Evolutionary conservation across 345 rosid species (phyloP), one percentile per base, ranked within the genome.

Genomic region (Gossypium stocksii): DNA sequence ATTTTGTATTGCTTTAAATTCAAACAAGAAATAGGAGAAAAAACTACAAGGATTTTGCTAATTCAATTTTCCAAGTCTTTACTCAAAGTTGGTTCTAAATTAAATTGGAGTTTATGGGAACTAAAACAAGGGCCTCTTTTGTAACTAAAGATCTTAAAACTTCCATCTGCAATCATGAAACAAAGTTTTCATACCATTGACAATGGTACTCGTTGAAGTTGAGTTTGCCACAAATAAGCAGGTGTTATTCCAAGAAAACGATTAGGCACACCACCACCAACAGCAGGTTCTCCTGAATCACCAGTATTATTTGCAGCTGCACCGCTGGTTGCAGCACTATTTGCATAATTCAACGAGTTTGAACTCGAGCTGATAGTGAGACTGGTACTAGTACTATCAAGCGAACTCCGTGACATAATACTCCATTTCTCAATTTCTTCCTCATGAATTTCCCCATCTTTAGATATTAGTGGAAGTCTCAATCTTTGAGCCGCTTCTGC

Each of bases 211-310:
- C 82, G 86, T 58, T 90, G 99, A 74, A 88, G 96, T 83, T 95
- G 97, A 67, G 87, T 91, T 85, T 90, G 89, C 86, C 96, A 91
- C 66, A 95, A 79, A 84, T 93, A 91, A 58, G 89, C 83, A 69
- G 97, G 94, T 53, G 97, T 91, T 73, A 95, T 86, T 71, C 99
- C 98, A 72, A 95, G 92, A 80, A 89, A 93, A 23, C 94, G 91
- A 85, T 93, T 90, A 8, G 98, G 91, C 66, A 89, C 96, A 81
- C 99, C 71, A 22, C 38, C 99, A 78, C n/a, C n/a, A n/a, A n/a
- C n/a, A n/a, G n/a, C n/a, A n/a, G n/a, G n/a, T n/a, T n/a, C n/a
- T n/a, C n/a, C n/a, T n/a, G n/a, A n/a, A n/a, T n/a, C 99, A 80
- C 77, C 49, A 81, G 85, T 79, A 73, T 58, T 78, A 67, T 73